phyloP scores from a whole-genome alignment of 2,329 filamentous ascomycete genomes.

The Elsinoe ampelina region DNA sequence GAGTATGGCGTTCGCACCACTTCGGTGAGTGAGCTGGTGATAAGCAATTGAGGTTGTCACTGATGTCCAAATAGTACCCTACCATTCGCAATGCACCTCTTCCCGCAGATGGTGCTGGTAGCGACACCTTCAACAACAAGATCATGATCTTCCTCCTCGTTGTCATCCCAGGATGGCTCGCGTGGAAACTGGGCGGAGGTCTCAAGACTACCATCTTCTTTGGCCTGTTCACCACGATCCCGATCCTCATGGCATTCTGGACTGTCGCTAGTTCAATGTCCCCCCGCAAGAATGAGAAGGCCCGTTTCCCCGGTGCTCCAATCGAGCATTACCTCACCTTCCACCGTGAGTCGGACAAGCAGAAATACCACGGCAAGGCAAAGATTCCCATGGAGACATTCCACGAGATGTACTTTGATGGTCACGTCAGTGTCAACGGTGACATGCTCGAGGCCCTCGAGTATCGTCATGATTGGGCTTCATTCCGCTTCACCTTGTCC shows the following conservation, averaged over 20 bases:
- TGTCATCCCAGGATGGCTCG: slow-evolving; percentile 66
- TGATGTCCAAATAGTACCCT: slow-evolving; percentile 52
- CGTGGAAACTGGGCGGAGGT: slow-evolving; percentile 76
- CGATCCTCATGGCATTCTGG: slow-evolving; percentile 78
- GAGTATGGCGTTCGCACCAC: slow-evolving; percentile 55
- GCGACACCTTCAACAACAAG: slow-evolving; percentile 78
- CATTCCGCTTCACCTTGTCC: slow-evolving; percentile 78
- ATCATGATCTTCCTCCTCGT: slow-evolving; percentile 62
- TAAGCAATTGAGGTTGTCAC: slow-evolving; percentile 7
- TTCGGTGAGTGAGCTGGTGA: slow-evolving; percentile 37
- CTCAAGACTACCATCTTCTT: slow-evolving; percentile 84
- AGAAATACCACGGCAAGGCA: slow-evolving; percentile 65
- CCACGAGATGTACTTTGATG: slow-evolving; percentile 96
- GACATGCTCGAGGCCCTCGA: slow-evolving; percentile 83
- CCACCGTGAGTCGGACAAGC: slow-evolving; percentile 50
- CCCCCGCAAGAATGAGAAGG: slow-evolving; percentile 89
- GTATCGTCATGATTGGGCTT: slow-evolving; percentile 95
- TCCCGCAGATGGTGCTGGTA: slow-evolving; percentile 76
- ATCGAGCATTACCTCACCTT: slow-evolving; percentile 87
- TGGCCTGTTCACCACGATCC: slow-evolving; percentile 64
- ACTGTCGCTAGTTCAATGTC: slow-evolving; percentile 67
- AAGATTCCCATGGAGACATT: slow-evolving; percentile 90
- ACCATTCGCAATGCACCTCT: slow-evolving; percentile 91
- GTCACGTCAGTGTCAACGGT: slow-evolving; percentile 89
- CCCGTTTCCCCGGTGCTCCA: slow-evolving; percentile 70